Base-by-base conservation (phyloP, 768 basidiomycete genomes). In the Rhizopogon vesiculosus region DNA sequence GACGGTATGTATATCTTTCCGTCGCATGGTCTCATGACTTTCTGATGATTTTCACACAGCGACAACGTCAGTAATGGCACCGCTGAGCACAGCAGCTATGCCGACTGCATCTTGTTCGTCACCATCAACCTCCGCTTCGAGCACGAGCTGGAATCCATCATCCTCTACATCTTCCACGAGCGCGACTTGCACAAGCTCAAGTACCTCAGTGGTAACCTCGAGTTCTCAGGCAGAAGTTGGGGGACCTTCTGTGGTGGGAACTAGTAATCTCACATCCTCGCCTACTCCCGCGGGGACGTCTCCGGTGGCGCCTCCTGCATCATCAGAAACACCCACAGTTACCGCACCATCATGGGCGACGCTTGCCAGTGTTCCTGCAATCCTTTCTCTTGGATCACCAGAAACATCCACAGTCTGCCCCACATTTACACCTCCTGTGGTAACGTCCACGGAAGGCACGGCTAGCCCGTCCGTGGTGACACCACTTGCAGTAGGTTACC, bases 331-430 rank as follows among this genome's bases (percentile, higher is more conserved):
- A 35, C 19, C 10, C n/a, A 13, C 49, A 39, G 48, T 31, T 29
- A 16, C 12, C 29, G 19, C 50, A 31, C 2, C 31, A 31, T 31
- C 31, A 31, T 2, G 7, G 7, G 7, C 9, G 31, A 31, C 31
- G 8, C 31, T 53, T 31, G 35, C 61, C 12, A 56, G 56, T n/a
- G 38, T 42, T 43, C 53, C 56, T 15, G 1, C 18, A 10, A 46
- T 18, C 15, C 56, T 53, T 31, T 43, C 64, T 38, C 35, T 38
- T 22, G 3, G 13, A 18, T 42, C 49, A 15, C 35, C 15, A 7
- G 40, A 22, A 50, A 15, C 40, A 18, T 12, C 42, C 12, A 3
- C 42, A 15, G 29, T 42, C 9, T 13, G 45, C 15, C 15, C 53
- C 1, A 35, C 22, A 31, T 31, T 51, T 25, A 18, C 18, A 1